A percentile compares a stretch with the other conserved stretches of the same genome.
Conservation (phyloP, 805 yeast species). For the Metschnikowia chrysomelidarum region DNA sequence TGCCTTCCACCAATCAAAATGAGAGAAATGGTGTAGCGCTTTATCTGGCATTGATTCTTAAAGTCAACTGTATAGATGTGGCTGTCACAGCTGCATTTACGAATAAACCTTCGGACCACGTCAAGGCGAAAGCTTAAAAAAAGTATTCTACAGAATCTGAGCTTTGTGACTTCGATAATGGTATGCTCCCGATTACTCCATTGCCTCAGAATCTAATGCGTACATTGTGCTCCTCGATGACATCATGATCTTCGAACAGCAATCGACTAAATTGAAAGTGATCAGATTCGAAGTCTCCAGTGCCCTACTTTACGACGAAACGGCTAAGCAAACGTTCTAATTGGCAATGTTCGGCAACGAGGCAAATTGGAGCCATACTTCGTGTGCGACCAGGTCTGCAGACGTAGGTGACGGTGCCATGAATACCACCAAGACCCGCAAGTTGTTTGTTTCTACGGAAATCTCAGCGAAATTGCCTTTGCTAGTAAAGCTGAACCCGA, state of each 20-base stretch:
- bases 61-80: constrained; percentile 67
- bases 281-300: constrained; percentile 78
- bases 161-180: constrained; percentile 69
- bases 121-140: constrained; percentile 84
- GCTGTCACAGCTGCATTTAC: constrained; percentile 87
- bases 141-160: constrained; percentile 48
- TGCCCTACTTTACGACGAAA: constrained; percentile 75
- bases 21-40: constrained; percentile 68
- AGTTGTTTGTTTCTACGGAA: constrained; percentile 83
- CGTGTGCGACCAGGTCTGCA: constrained; percentile 95
- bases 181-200: constrained; percentile 46
- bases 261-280: constrained; percentile 86
- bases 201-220: constrained; percentile 23
- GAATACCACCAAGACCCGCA: constrained; percentile 70
- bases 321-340: constrained; percentile 83
- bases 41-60: constrained; percentile 74
- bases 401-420: constrained; percentile 52
- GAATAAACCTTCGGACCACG: constrained; percentile 92
- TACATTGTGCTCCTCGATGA: constrained; percentile 55
- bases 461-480: constrained; percentile 66
- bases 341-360: constrained; percentile 97
- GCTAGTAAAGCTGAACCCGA: constrained; percentile 90
- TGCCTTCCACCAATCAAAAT: constrained; percentile 33
- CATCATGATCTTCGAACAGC: constrained; percentile 74
- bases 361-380: constrained; percentile 98